These are phyloP conservation scores for Cucumis sativus DNA, from an alignment of 306 rosid species.

Conservation along the genomic window DNA sequence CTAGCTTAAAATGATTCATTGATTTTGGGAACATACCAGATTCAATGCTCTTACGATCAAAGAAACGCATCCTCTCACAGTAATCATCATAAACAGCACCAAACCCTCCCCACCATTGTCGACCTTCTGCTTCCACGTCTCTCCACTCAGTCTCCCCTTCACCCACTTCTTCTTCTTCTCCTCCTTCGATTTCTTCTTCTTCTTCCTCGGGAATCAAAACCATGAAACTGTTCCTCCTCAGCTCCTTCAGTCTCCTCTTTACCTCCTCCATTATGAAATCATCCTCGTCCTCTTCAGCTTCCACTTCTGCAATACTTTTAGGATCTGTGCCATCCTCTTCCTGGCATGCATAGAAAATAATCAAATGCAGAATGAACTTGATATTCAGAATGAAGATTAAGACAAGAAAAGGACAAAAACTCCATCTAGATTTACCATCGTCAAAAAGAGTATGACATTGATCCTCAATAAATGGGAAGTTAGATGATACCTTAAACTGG, in stretches of 20 bases:
- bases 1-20: not conserved
- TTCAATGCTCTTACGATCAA: slow-evolving; percentile 61
- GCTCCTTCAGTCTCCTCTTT: slow-evolving; percentile 80
- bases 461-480: slow-evolving; percentile 1
- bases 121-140: slow-evolving; percentile 94
- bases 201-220: slow-evolving; percentile 95
- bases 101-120: slow-evolving; percentile 93
- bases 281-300: slow-evolving; percentile 68
- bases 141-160: slow-evolving; percentile 75
- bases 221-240: slow-evolving; percentile 92
- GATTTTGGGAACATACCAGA: slow-evolving; percentile 11
- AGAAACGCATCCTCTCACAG: slow-evolving; percentile 75
- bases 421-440: not conserved
- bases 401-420: not conserved
- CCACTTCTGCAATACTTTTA: slow-evolving; percentile 34
- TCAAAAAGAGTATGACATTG: not conserved
- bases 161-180: slow-evolving; percentile 50
- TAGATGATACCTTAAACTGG: slow-evolving; percentile 67
- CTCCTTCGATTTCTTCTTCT: slow-evolving; percentile 56
- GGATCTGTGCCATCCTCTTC: not conserved
- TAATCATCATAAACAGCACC: slow-evolving; percentile 78
- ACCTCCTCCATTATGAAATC: slow-evolving; percentile 87
- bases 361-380: not conserved
- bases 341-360: not conserved
- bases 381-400: not conserved